These are phyloP conservation scores for Talaromyces liani DNA, from an alignment of 495 filamentous ascomycete species.

Conservation along the genomic window DNA sequence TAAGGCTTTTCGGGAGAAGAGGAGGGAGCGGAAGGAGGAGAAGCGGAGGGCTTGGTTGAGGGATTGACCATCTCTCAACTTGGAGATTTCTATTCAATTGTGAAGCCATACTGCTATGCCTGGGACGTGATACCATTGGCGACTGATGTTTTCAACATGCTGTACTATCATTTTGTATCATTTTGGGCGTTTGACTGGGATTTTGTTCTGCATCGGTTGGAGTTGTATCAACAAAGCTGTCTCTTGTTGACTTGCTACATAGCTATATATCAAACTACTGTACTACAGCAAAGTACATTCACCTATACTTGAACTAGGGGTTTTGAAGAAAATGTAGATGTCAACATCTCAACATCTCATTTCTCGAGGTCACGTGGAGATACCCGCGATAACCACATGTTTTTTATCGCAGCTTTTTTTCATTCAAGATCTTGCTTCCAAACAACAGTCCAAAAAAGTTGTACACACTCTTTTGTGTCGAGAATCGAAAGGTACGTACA, in stretches of 20 bases:
- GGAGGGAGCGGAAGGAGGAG: slow-evolving; percentile 84
- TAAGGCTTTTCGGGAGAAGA: slow-evolving; percentile 66
- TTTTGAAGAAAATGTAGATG: background rate
- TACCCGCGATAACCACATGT: slow-evolving; percentile 9
- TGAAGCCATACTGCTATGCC: background rate
- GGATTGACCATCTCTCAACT: slow-evolving; percentile 46
- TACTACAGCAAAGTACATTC: background rate
- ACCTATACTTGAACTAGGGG: background rate
- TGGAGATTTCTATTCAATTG: background rate
- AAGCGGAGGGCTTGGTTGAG: slow-evolving; percentile 86
- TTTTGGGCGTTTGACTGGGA: slow-evolving; percentile 8
- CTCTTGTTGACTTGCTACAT: background rate
- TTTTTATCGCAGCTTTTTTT: slow-evolving; percentile 3
- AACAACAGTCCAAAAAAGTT: background rate
- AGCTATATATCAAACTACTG: background rate
- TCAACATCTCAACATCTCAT: background rate
- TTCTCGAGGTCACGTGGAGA: slow-evolving; percentile 7
- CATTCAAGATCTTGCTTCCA: background rate
- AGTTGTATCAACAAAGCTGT: background rate
- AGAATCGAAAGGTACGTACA: background rate
- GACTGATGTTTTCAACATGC: slow-evolving; percentile 6
- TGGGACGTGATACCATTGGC: background rate
- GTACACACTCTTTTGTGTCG: background rate
- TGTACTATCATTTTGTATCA: slow-evolving; percentile 7
- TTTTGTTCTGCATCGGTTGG: slow-evolving; percentile 1